phyloP scores from a whole-genome alignment of 176 grass and related monocot genomes.

The Carex pumila region DNA sequence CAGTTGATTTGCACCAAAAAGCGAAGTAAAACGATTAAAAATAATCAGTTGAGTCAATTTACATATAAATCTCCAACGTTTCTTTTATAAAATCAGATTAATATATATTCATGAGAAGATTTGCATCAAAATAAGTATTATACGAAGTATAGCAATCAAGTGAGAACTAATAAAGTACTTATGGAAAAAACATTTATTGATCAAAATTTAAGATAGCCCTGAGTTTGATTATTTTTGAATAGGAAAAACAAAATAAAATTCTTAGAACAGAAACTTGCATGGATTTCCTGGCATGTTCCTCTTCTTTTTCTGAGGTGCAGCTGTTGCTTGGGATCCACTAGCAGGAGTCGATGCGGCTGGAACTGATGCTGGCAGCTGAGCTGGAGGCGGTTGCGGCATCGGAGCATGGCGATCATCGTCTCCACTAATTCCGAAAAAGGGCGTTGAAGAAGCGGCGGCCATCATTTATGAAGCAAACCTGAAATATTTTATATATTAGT shows the following conservation, averaged over 20 bases:
- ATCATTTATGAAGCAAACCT: constrained; percentile 42
- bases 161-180: neutral
- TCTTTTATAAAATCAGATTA: neutral
- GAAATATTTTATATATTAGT: constrained; percentile 24
- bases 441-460: constrained; percentile 50
- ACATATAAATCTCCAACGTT: neutral
- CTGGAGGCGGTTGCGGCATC: constrained; percentile 31
- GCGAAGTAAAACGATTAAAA: neutral
- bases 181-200: neutral
- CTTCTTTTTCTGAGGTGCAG: constrained; percentile 66
- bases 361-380: neutral
- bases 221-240: neutral
- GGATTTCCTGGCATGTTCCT: constrained; percentile 89
- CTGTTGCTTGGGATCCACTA: constrained; percentile 11
- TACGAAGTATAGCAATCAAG: neutral
- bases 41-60: neutral
- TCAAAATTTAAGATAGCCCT: neutral
- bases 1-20: neutral
- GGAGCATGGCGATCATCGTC: constrained; percentile 31
- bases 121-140: neutral
- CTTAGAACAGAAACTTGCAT: constrained; percentile 47
- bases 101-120: neutral
- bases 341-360: neutral
- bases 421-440: constrained; percentile 64
- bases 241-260: constrained; percentile 1